Evolutionary conservation across 2,329 filamentous ascomycete species (phyloP), one percentile per base, ranked within the genome.

Genomic region (Pestalotiopsis fici): DNA sequence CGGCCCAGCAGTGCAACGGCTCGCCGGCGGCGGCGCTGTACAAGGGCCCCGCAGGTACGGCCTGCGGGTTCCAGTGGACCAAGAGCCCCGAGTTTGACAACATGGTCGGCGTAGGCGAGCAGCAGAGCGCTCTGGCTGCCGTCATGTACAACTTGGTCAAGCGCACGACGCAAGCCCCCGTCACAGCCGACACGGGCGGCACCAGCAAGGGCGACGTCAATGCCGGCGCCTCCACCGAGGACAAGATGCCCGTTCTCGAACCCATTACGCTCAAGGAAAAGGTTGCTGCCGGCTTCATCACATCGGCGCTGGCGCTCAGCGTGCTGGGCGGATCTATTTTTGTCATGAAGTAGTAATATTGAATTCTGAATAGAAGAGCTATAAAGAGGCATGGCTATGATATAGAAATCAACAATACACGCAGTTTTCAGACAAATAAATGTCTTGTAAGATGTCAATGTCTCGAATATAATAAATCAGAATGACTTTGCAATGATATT

Each of bases 61-160:
- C 87, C 7, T 94, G 91, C 75, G 91, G 91, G n/a, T 88, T 91
- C 73, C 82, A 82, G 65, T 93, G 91, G 91, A 85, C 85, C 25
- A 72, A 78, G 7, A 79, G 77, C 23, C 78, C 77, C 4, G 75
- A 71, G 2, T 93, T 87, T 72, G 91, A 93, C 74, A 87, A 87
- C 4, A 75, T 80, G 23, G 82, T 81, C 13, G 91, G 91, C 65
- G 89, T 93, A 9, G 91, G 91, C 55, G 83, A 91, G 76, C 88
- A 93, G 82, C 91, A 93, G 86, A 90, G 87, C 71, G 90, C 88
- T 0, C 81, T 92, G 28, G 85, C 87, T 28, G 85, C 90, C 13
- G 80, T 93, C 70, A 88, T 88, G 77, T 89, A 89, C 66, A 87
- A 85, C 56, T 80, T 92, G 12, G 78, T 88, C 54, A 76, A 81